These are phyloP conservation scores for Penicillium sp. DNA, from an alignment of 2,329 filamentous ascomycete species.

Conservation along the genomic window DNA sequence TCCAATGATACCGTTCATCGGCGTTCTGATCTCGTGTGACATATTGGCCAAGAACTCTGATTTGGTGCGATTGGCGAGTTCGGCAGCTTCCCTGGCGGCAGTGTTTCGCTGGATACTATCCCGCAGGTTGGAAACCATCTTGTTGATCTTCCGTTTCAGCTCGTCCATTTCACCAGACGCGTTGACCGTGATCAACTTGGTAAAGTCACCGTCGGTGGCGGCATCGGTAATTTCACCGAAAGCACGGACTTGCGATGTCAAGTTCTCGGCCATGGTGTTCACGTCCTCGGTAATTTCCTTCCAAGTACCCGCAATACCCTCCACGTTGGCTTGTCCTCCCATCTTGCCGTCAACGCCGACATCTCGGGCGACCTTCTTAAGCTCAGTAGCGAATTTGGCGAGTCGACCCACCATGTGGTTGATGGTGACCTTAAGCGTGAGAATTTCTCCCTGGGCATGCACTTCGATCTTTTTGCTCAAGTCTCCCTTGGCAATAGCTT, in stretches of 20 bases:
- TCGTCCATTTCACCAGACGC: slow-evolving; percentile 99
- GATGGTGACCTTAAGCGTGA: slow-evolving; percentile 91
- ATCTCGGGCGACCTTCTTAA: slow-evolving; percentile 92
- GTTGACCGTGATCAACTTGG: slow-evolving; percentile 92
- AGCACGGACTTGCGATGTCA: slow-evolving; percentile 94
- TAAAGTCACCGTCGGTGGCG: slow-evolving; percentile 95
- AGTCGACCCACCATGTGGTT: slow-evolving; percentile 98
- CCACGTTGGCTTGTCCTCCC: slow-evolving; percentile 93
- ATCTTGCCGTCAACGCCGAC: slow-evolving; percentile 98
- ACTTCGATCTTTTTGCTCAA: slow-evolving; percentile 96
- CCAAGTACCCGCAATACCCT: slow-evolving; percentile 90
- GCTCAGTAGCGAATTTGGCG: slow-evolving; percentile 92
- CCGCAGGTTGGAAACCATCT: slow-evolving; percentile 94
- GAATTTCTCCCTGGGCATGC: slow-evolving; percentile 90
- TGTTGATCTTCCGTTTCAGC: slow-evolving; percentile 97
- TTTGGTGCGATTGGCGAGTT: slow-evolving; percentile 96
- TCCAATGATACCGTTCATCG: slow-evolving; percentile 96
- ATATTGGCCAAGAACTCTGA: slow-evolving; percentile 98
- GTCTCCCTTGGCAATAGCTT: slow-evolving; percentile 92
- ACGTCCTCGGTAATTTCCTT: slow-evolving; percentile 97
- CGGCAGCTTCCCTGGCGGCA: slow-evolving; percentile 89
- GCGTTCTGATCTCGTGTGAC: slow-evolving; percentile 97
- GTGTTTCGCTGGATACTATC: slow-evolving; percentile 98
- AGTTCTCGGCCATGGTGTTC: slow-evolving; percentile 83
- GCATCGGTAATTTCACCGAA: slow-evolving; percentile 99